A percentile compares a stretch with the other conserved stretches of the same genome.
Conservation (phyloP, 2,329 filamentous ascomycete species). For the Colletotrichum tabaci region DNA sequence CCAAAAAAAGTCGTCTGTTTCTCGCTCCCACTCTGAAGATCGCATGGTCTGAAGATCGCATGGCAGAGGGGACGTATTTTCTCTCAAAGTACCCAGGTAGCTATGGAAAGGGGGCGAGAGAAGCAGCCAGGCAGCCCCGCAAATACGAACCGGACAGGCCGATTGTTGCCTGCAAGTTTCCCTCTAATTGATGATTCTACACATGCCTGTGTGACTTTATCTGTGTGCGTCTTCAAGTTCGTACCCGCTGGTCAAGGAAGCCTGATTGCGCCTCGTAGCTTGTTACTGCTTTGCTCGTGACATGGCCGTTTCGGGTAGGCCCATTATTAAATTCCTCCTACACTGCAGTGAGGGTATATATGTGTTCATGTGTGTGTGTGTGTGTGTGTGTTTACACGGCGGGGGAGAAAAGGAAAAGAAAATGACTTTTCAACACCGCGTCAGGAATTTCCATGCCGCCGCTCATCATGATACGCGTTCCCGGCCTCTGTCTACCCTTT, state of each 20-base stretch:
- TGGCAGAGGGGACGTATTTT: conserved; percentile 3
- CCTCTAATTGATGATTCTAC: conserved; percentile 8
- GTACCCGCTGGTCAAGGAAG: not conserved
- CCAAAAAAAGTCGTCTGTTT: conserved; percentile 14
- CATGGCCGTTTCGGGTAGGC: not conserved
- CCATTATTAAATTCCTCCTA: conserved; percentile 27
- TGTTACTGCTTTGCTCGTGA: conserved; percentile 1
- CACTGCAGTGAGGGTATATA: conserved; percentile 13
- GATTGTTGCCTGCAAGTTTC: conserved; percentile 22
- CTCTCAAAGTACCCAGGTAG: conserved; percentile 13
- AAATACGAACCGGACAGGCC: conserved; percentile 29
- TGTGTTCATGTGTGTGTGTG: conserved; percentile 21
- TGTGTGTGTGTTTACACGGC: not conserved
- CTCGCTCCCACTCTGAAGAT: not conserved
- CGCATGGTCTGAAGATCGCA: not conserved
- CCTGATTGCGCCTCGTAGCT: not conserved
- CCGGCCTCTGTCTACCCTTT: not conserved
- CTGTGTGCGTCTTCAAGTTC: not conserved
- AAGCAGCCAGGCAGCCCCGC: conserved; percentile 20
- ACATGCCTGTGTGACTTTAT: not conserved
- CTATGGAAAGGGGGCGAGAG: not conserved
- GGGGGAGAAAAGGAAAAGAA: not conserved
- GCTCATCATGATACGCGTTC: not conserved
- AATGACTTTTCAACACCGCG: conserved; percentile 20
- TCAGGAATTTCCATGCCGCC: not conserved